Conservation (phyloP, 2,329 filamentous ascomycete genomes). For the Trichoderma sp. region DNA sequence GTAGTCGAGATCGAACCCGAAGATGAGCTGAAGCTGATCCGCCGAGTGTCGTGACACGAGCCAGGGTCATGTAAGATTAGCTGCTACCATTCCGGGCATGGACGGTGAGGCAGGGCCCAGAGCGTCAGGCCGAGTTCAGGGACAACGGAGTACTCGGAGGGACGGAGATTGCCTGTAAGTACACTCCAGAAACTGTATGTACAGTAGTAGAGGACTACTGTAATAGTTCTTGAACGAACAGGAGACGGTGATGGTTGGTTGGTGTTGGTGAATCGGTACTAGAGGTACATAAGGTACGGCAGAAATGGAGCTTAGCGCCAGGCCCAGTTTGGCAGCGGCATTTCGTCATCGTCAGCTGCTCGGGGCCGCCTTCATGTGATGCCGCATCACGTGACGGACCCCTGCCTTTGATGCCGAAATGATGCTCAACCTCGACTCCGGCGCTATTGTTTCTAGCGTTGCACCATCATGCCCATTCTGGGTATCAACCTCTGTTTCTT, state of each 20-base stretch:
- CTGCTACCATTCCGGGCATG: conserved; percentile 1
- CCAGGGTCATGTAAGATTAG: conserved; percentile 8
- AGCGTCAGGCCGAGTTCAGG: conserved; percentile 2
- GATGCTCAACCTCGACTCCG: conserved; percentile 6
- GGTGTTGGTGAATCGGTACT: background rate
- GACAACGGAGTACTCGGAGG: background rate
- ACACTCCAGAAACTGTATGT: background rate
- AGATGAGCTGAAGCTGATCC: background rate
- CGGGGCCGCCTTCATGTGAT: conserved; percentile 4
- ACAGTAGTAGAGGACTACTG: background rate
- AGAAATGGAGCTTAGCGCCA: background rate
- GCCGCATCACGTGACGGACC: conserved; percentile 11
- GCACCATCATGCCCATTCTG: conserved; percentile 11
- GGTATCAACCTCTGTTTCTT: conserved; percentile 8
- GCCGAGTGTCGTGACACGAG: conserved; percentile 2
- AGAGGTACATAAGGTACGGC: background rate
- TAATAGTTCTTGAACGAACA: background rate
- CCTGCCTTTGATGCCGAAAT: conserved; percentile 13
- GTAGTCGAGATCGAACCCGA: background rate
- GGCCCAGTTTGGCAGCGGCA: conserved; percentile 1
- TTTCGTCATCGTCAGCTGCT: conserved; percentile 16
- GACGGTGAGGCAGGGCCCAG: background rate
- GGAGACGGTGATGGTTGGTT: background rate
- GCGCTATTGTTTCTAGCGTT: conserved; percentile 16
- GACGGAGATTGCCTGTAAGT: too few relatives aligned